These are phyloP conservation scores for Trichomonas tenax DNA, from an alignment of 208 protist species.

Conservation along the genomic window DNA sequence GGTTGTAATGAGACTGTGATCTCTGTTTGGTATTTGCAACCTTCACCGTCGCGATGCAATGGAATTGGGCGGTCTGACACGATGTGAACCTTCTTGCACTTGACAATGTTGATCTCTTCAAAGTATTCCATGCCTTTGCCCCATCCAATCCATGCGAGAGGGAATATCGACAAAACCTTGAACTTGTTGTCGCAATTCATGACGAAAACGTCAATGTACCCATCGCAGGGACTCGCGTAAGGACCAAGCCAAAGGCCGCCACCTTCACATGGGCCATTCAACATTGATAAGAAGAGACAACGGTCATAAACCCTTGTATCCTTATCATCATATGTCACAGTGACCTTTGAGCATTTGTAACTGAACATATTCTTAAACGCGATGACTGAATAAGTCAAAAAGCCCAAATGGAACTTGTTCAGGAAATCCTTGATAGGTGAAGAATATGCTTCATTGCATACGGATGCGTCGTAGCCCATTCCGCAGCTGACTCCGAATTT, in stretches of 20 bases:
- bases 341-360: background rate
- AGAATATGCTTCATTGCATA: background rate
- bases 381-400: background rate
- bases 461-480: background rate
- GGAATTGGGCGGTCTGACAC: background rate
- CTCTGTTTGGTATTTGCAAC: background rate
- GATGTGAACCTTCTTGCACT: background rate
- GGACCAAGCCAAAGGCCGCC: background rate
- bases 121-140: background rate
- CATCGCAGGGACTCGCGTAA: background rate
- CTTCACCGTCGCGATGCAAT: background rate
- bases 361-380: background rate
- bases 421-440: background rate
- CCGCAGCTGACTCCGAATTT: background rate
- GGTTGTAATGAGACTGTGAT: background rate
- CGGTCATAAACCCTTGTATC: background rate
- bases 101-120: background rate
- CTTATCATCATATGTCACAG: background rate
- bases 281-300: background rate
- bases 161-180: background rate
- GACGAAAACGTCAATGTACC: background rate
- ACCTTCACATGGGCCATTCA: background rate
- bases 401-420: background rate
- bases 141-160: background rate
- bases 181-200: background rate